Conservation (phyloP, 305 asterid species). For the Ajuga reptans region DNA sequence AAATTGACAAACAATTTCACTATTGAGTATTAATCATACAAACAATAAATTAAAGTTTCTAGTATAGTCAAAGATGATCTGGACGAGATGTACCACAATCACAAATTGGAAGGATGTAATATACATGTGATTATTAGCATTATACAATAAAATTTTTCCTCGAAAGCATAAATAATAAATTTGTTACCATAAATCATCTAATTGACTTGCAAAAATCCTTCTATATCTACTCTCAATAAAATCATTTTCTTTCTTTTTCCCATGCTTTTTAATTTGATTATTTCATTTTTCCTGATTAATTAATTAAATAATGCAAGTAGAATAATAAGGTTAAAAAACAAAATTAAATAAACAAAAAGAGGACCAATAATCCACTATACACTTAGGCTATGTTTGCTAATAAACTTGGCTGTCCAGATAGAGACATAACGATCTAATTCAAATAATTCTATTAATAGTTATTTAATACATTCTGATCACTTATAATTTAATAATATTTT, state of each 20-base stretch:
- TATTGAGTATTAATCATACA: background rate
- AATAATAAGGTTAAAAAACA: background rate
- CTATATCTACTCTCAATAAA: background rate
- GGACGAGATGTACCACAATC: background rate
- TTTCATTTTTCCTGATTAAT: background rate
- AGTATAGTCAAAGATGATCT: background rate
- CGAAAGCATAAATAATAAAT: background rate
- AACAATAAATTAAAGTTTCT: background rate
- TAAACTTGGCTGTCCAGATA: too few relatives aligned
- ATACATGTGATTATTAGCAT: background rate
- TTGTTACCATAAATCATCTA: background rate
- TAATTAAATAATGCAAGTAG: background rate
- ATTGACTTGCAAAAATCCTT: background rate
- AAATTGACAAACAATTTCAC: too few relatives aligned
- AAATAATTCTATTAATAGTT: too few relatives aligned
- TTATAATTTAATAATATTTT: too few relatives aligned
- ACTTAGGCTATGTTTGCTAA: background rate
- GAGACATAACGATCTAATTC: too few relatives aligned
- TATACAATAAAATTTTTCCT: too few relatives aligned
- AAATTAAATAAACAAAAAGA: background rate
- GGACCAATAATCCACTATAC: background rate
- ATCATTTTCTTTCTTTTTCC: background rate
- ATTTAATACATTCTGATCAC: too few relatives aligned
- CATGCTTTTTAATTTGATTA: too few relatives aligned
- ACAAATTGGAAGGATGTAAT: background rate